phyloP scores from a whole-genome alignment of 768 basidiomycete genomes.

The Phylloporus rhodoxanthus region DNA sequence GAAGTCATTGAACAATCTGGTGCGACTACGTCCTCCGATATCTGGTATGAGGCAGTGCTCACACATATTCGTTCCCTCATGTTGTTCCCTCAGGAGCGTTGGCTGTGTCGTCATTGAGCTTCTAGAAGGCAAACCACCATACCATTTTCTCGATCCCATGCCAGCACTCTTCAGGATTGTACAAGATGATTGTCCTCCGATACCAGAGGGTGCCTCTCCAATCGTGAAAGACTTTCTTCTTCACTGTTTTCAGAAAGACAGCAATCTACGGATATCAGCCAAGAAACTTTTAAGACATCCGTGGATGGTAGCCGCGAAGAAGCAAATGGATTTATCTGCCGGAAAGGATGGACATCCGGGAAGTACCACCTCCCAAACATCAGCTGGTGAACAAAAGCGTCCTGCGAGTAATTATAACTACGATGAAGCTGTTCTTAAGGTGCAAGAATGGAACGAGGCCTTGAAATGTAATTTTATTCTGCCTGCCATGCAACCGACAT shows the following conservation, averaged over 20 bases:
- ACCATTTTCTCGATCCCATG: slow-evolving; percentile 95
- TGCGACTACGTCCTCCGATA: slow-evolving; percentile 94
- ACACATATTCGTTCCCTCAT: not conserved
- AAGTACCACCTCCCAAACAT: slow-evolving; percentile 33
- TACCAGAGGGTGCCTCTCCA: slow-evolving; percentile 91
- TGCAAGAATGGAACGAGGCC: slow-evolving; percentile 99
- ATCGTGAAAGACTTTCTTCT: slow-evolving; percentile 95
- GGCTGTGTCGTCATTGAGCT: slow-evolving; percentile 98
- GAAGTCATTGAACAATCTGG: slow-evolving; percentile 98
- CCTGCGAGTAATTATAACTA: slow-evolving; percentile 79
- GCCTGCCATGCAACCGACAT: slow-evolving; percentile 11
- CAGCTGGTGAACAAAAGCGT: slow-evolving; percentile 34
- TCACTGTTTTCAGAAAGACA: slow-evolving; percentile 98
- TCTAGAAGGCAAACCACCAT: slow-evolving; percentile 83
- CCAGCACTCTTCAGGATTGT: slow-evolving; percentile 98
- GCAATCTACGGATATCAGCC: slow-evolving; percentile 88
- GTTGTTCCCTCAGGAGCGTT: slow-evolving; percentile 51
- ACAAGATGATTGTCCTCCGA: slow-evolving; percentile 94
- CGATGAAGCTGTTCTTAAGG: slow-evolving; percentile 89
- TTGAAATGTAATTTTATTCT: slow-evolving; percentile 59
- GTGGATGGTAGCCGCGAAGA: slow-evolving; percentile 89
- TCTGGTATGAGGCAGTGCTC: slow-evolving; percentile 57
- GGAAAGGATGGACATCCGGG: slow-evolving; percentile 27
- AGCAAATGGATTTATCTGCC: slow-evolving; percentile 49
- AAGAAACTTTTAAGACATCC: slow-evolving; percentile 89